phyloP scores from a whole-genome alignment of 2,329 filamentous ascomycete genomes.

The Coniella vitis region DNA sequence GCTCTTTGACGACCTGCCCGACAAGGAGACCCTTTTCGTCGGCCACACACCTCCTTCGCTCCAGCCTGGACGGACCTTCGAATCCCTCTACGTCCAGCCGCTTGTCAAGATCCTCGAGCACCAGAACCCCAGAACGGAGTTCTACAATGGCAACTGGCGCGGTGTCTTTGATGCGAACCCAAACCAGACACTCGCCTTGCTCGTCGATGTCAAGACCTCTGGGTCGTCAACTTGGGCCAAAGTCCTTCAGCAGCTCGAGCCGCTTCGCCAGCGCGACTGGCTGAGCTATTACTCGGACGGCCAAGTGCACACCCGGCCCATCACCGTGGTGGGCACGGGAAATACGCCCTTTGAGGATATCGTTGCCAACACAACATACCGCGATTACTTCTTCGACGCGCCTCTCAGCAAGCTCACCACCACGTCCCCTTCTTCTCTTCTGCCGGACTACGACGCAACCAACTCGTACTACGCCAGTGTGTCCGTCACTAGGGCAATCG shows the following conservation, averaged over 20 bases:
- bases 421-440: conserved; percentile 8
- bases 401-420: conserved; percentile 40
- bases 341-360: conserved; percentile 53
- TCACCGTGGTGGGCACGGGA: conserved; percentile 66
- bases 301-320: conserved; percentile 43
- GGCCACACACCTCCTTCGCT: conserved; percentile 54
- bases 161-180: conserved; percentile 53
- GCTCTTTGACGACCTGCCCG: conserved; percentile 38
- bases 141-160: conserved; percentile 35
- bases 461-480: conserved; percentile 64
- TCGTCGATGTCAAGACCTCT: conserved; percentile 64
- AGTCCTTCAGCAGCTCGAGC: conserved; percentile 48
- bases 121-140: conserved; percentile 42
- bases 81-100: conserved; percentile 58
- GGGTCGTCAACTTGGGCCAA: conserved; percentile 44
- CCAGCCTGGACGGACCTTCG: conserved; percentile 49
- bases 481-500: conserved; percentile 48
- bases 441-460: conserved; percentile 34
- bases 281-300: conserved; percentile 46
- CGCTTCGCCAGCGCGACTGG: conserved; percentile 53
- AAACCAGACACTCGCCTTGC: conserved; percentile 48
- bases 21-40: conserved; percentile 46
- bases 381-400: conserved; percentile 62
- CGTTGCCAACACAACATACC: conserved; percentile 42
- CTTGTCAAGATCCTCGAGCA: conserved; percentile 50